Conservation (phyloP, 768 basidiomycete species). For the Mycena maculata region DNA sequence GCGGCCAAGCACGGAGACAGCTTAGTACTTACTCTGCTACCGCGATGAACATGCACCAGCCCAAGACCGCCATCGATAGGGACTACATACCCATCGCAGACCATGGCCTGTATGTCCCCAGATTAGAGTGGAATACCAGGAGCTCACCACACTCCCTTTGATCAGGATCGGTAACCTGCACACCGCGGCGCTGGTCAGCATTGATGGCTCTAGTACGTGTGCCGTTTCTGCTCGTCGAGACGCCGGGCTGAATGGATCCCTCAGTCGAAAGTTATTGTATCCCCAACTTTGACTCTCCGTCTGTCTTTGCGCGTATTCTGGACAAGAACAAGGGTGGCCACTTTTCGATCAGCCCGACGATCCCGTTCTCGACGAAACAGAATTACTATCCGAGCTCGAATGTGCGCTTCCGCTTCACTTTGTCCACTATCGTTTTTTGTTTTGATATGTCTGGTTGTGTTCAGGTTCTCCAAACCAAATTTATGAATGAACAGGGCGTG, state of each 20-base stretch:
- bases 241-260: neutral
- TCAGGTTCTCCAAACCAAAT: conserved; percentile 90
- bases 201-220: conserved; percentile 80
- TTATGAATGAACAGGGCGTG: conserved; percentile 89
- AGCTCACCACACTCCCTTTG: neutral
- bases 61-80: conserved; percentile 57
- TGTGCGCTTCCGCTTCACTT: conserved; percentile 47
- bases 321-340: conserved; percentile 95
- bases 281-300: conserved; percentile 94
- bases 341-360: conserved; percentile 85
- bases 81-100: conserved; percentile 83
- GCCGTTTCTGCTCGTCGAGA: neutral
- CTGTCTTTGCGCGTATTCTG: conserved; percentile 88
- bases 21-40: conserved; percentile 7
- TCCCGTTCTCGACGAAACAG: conserved; percentile 80
- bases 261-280: conserved; percentile 93
- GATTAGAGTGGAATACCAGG: neutral
- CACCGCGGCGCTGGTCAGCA: conserved; percentile 85
- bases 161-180: conserved; percentile 84
- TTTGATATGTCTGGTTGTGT: neutral
- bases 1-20: neutral
- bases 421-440: conserved; percentile 33
- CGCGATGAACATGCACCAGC: conserved; percentile 66
- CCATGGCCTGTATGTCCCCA: conserved; percentile 73
- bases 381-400: conserved; percentile 87